Base-by-base conservation (phyloP, 176 grass and related monocot genomes). In the Tuctoria greenei region DNA sequence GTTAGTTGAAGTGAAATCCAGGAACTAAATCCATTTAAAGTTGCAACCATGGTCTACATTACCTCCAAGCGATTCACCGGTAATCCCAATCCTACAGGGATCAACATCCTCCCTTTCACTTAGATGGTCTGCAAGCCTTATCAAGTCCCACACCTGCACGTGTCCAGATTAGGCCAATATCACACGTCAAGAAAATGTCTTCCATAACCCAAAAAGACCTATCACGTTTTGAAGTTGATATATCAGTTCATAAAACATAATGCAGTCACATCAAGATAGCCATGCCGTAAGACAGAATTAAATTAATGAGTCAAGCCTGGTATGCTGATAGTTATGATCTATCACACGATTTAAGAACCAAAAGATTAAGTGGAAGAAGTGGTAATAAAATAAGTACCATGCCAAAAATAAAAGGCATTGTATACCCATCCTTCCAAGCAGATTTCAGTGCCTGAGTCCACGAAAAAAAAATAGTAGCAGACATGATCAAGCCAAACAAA, bases 61-160 rank as follows among this genome's bases (percentile, higher is more conserved):
- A 98, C 95, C 91, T 92, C 91, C 91, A 70, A 98, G 95, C 28
- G 95, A 98, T 93, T 98, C 95, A 81, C 95, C 95, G 10, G 95
- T 92, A 57, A 98, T 94, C 23, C 91, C 95, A 65, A 98, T 92
- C 63, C 84, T 88, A 77, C 67, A 66, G 35, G 86, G 75, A 83
- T 98, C 89, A 13, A 93, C 61, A 70, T 98, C 95, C 70, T 82
- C 82, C 82, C 91, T 91, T 67, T 80, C 68, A 71, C 79, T 67
- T 62, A 98, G 86, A 91, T 90, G 63, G 72, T 98, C 95, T 73
- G 79, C 95, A 71, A 98, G 84, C 47, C 90, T 98, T 84, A 98
- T 92, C 82, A 98, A 80, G 59, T 98, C 95, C 95, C 95, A 98
- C 17, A 88, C 91, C 95, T 98, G 78, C 47, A 66, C 42, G 83